A percentile compares a stretch with the other conserved stretches of the same genome.
Conservation (phyloP, 1,139 yeast genomes). For the Lodderomyces jiufengensis region DNA sequence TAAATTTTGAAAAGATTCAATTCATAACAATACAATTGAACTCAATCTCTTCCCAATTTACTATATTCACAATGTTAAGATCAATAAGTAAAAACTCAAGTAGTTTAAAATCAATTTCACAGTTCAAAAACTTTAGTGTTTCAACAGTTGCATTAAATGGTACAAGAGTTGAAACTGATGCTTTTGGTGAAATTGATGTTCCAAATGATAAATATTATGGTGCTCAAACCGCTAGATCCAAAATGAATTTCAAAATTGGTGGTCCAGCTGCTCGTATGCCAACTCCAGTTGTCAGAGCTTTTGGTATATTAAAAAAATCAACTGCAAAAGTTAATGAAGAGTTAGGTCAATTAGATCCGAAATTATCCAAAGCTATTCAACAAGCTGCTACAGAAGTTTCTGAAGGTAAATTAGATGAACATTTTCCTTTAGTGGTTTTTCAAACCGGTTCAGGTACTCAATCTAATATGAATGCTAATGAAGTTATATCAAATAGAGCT, state of each 20-base stretch:
- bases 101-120: constrained; percentile 9
- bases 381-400: constrained; percentile 94
- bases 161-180: constrained; percentile 83
- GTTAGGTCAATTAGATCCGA: constrained; percentile 78
- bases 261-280: constrained; percentile 91
- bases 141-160: constrained; percentile 23
- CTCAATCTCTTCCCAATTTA: too few species aligned
- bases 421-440: constrained; percentile 96
- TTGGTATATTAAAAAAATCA: constrained; percentile 91
- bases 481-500: constrained; percentile 96
- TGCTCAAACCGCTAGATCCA: constrained; percentile 95
- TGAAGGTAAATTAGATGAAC: constrained; percentile 86
- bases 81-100: constrained; percentile 17
- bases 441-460: constrained; percentile 99
- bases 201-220: constrained; percentile 90
- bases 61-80: constrained; percentile 43
- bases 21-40: too few species aligned
- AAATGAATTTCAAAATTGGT: constrained; percentile 92
- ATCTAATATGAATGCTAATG: constrained; percentile 98
- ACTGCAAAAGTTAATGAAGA: constrained; percentile 88
- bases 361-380: constrained; percentile 79
- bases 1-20: too few species aligned
- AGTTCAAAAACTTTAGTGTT: constrained; percentile 27
- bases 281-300: constrained; percentile 82
- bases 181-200: constrained; percentile 93